Evolutionary conservation across 2,329 filamentous ascomycete species (phyloP).

Genomic region (Calonectria henricotiae): DNA sequence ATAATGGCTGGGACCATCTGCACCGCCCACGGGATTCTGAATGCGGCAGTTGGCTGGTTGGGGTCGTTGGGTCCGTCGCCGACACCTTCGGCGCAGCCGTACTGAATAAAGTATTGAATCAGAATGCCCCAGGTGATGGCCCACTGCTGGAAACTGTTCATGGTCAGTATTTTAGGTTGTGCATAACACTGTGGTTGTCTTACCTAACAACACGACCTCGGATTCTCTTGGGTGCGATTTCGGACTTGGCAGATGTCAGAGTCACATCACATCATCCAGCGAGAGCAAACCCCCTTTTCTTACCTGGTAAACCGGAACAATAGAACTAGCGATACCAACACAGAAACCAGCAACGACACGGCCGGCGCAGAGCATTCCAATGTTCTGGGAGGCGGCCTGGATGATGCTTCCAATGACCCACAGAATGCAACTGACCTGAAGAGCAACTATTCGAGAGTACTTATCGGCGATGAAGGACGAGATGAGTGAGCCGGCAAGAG

Average conservation of each 20-base stretch:
- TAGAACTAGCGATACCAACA: constrained; percentile 81
- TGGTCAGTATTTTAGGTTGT: constrained; percentile 7
- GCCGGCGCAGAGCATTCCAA: constrained; percentile 81
- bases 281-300: constrained; percentile 52
- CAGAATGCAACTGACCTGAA: constrained; percentile 67
- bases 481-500: constrained; percentile 72
- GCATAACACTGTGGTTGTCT: not conserved
- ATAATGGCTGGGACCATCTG: constrained; percentile 72
- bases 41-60: constrained; percentile 69
- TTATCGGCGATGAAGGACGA: constrained; percentile 69
- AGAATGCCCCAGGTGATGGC: constrained; percentile 81
- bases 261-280: not conserved
- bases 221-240: constrained; percentile 74
- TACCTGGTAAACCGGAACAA: constrained; percentile 79
- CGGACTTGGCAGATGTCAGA: constrained; percentile 59
- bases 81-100: constrained; percentile 71
- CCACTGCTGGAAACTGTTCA: constrained; percentile 74
- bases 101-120: constrained; percentile 79
- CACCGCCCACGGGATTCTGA: constrained; percentile 75
- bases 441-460: constrained; percentile 66
- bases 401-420: constrained; percentile 71
- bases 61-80: constrained; percentile 68
- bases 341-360: constrained; percentile 81
- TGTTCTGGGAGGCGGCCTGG: constrained; percentile 75
- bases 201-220: constrained; percentile 72